Base-by-base conservation (phyloP, 2,329 filamentous ascomycete species). In the Aspergillus sp. region DNA sequence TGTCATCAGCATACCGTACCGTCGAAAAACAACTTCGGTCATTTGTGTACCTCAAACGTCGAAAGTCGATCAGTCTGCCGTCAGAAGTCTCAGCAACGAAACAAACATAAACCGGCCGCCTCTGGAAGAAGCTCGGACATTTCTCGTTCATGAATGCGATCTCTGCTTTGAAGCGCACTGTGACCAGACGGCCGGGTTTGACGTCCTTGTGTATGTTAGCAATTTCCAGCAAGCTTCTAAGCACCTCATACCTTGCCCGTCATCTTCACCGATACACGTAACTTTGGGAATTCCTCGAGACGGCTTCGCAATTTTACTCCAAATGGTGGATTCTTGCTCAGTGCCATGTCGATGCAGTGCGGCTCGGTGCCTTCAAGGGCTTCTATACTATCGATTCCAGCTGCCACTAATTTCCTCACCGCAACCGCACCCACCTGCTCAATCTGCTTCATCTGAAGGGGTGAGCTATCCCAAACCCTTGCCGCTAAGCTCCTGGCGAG, bases 311-410 rank as follows among this genome's bases (percentile, higher is more conserved):
- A 69, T 42, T 87, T 88, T 44, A 84, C 81, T 0, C 93, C 95
- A 68, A 89, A 96, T 0, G 93, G 91, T 0, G 92, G 90, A 63
- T 96, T 91, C 53, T 89, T 88, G 61, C 86, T 88, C 47, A 96
- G 72, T 22, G 91, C 76, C 48, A 86, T 83, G 66, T 98, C 93
- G 51, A 99, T 90, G 24, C 85, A 83, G 53, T 86, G 83, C 24
- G 88, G 80, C 36, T 93, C 88, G 13, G 85, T 81, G 6, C 72
- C 75, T 15, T 87, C 84, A 12, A 99, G 78, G n/a, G 85, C 83
- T 42, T 88, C 83, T 5, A 98, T 85, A 5, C 80, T 89, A 26
- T 78, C 85, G 53, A 98, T 83, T 0, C 87, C 86, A n/a, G 85
- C 86, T 39, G 83, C 81, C 3, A 85, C 83, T 43, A 98, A 81